Conservation (phyloP, 75 land plant genomes). For the Adiantum capillusveneris region DNA sequence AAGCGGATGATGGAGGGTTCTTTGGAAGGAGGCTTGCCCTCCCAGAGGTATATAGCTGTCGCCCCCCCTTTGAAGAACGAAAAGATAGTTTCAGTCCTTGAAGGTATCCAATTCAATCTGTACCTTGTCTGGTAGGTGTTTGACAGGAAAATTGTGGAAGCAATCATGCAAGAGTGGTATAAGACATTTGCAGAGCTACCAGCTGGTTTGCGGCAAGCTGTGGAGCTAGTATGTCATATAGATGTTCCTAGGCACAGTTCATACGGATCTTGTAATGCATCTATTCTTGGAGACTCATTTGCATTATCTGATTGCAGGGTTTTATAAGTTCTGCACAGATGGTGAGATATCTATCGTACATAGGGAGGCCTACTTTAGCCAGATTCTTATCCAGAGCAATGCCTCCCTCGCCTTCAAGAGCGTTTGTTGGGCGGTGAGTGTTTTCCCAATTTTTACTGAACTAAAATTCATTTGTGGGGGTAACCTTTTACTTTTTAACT, state of each 20-base stretch:
- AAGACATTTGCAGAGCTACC: conserved; percentile 81
- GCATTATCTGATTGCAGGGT: no score
- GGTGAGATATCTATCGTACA: conserved; percentile 65
- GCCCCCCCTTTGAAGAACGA: no score
- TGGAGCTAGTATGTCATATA: conserved; percentile 55
- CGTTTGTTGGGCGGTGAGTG: conserved; percentile 80
- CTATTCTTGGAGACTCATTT: no score
- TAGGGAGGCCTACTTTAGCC: conserved; percentile 78
- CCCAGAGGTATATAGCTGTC: conserved; percentile 53
- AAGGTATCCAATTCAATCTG: background rate
- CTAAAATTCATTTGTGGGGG: no score
- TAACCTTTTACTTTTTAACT: background rate
- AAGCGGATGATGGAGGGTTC: conserved; percentile 74
- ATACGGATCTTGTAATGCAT: no score
- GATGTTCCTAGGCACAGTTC: no score
- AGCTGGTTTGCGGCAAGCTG: conserved; percentile 86
- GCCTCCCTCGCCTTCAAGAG: conserved; percentile 70
- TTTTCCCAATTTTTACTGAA: background rate
- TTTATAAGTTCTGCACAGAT: conserved; percentile 89
- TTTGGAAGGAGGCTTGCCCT: conserved; percentile 61
- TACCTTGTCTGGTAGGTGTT: conserved; percentile 45
- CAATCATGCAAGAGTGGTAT: conserved; percentile 88
- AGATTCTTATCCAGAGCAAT: conserved; percentile 52
- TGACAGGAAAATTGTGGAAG: conserved; percentile 85
- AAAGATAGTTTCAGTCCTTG: no score